Conservation (phyloP, 2,329 filamentous ascomycete species). For the Neonectria ditissima region DNA sequence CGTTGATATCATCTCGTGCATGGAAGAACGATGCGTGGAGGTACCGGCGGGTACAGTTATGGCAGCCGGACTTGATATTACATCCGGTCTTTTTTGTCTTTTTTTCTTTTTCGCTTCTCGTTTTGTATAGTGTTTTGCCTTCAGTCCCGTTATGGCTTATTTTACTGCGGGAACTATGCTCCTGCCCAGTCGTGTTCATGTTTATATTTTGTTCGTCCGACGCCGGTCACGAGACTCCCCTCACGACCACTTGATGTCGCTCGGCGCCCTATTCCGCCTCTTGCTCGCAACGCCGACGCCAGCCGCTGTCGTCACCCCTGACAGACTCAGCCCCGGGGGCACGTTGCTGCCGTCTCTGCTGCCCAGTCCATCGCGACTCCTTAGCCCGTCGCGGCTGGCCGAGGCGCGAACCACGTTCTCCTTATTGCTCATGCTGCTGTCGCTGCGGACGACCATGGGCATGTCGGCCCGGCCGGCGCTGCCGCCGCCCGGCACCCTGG, state of each 20-base stretch:
- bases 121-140: neutral
- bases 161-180: neutral
- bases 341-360: conserved; percentile 38
- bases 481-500: conserved; percentile 28
- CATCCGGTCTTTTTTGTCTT: conserved; percentile 1
- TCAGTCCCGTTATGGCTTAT: neutral
- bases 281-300: conserved; percentile 33
- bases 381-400: conserved; percentile 34
- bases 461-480: conserved; percentile 39
- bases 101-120: neutral
- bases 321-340: conserved; percentile 29
- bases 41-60: neutral
- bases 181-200: neutral
- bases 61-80: conserved; percentile 2
- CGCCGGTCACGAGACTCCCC: neutral
- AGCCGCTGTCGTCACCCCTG: conserved; percentile 25
- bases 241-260: conserved; percentile 45
- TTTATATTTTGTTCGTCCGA: conserved; percentile 1
- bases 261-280: conserved; percentile 44
- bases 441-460: conserved; percentile 52
- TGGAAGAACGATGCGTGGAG: neutral
- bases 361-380: conserved; percentile 35
- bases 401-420: conserved; percentile 50
- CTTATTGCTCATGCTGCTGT: conserved; percentile 56
- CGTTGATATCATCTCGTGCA: neutral